Base-by-base conservation (phyloP, 805 yeast genomes). In the Barnettozyma vustinii region DNA sequence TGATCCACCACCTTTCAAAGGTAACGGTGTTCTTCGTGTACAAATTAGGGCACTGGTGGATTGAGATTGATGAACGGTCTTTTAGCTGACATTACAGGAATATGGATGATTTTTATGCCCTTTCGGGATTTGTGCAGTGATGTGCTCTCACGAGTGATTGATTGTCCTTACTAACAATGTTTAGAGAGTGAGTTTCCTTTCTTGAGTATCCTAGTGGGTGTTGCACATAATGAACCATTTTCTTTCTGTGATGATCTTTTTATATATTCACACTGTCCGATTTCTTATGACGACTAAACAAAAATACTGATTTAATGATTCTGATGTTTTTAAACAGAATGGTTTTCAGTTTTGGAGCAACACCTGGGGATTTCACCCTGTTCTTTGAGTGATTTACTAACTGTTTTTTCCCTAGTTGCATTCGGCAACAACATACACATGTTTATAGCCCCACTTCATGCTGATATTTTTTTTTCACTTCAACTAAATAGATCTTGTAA, bases 231-330 rank as follows among this genome's bases (percentile, higher is more conserved):
- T 15, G 8, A 15, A 13, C 33, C 33, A 19, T 19, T 23, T 43
- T 27, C 21, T 42, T 48, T 45, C 54, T 48, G 55, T 62, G 67
- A 69, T 71, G 74, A 71, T 63, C 63, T 57, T 59, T 60, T 61
- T 58, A 47, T 37, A 37, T 76, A 77, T 77, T 77, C 83, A 77
- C 79, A 76, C 79, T 75, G 78, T 75, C 74, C 66, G 76, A 63
- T 59, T 40, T 46, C 41, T 26, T 27, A 40, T 69, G 74, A 69
- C 66, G 62, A 55, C 56, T 52, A 62, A 60, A 57, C 59, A 37
- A 66, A 69, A 72, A 64, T 42, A 75, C 80, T 75, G 80, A 75
- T 75, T 75, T 75, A 73, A 73, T 73, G 77, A 73, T 66, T 72
- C 77, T 73, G 77, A 73, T 51, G 15, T 16, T 25, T 33, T 33